Conservation (phyloP, 345 rosid species). For the Noccaea bulbosa region DNA sequence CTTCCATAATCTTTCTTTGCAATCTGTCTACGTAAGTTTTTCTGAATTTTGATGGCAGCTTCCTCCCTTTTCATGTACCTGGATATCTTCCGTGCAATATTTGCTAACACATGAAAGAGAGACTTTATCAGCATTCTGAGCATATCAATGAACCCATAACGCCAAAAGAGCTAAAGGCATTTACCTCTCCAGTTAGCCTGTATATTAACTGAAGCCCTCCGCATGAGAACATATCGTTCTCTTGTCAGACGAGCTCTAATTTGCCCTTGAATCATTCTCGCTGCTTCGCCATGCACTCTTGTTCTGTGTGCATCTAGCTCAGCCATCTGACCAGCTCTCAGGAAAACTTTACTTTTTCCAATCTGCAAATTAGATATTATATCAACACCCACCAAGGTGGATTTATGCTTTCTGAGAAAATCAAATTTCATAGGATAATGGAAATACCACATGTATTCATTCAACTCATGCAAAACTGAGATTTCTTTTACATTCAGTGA, state of each 20-base stretch:
- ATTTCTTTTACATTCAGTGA: slow-evolving; percentile 17
- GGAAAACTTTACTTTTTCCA: slow-evolving; percentile 74
- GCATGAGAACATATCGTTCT: slow-evolving; percentile 50
- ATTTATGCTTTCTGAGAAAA: slow-evolving; percentile 22
- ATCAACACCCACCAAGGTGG: slow-evolving; percentile 20
- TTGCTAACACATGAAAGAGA: slow-evolving; percentile 50
- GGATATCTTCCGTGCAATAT: slow-evolving; percentile 50
- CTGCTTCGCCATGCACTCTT: slow-evolving; percentile 58
- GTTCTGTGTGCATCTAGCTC: slow-evolving; percentile 77
- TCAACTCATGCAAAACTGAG: slow-evolving; percentile 17
- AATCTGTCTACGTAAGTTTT: slow-evolving; percentile 62
- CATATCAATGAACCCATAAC: slow-evolving; percentile 17
- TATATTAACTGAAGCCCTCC: slow-evolving; percentile 59
- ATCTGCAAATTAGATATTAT: slow-evolving; percentile 54
- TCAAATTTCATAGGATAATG: slow-evolving; percentile 21
- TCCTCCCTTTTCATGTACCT: slow-evolving; percentile 51
- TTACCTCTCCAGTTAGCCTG: slow-evolving; percentile 89
- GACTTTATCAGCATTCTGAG: slow-evolving; percentile 23
- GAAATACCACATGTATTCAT: neutral
- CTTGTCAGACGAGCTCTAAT: slow-evolving; percentile 50
- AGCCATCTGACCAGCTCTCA: slow-evolving; percentile 82
- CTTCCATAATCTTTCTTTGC: slow-evolving; percentile 52
- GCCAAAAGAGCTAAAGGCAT: slow-evolving; percentile 20
- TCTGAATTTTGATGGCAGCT: slow-evolving; percentile 79
- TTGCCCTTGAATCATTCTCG: slow-evolving; percentile 65